These are phyloP conservation scores for Pterocarpus macrocarpus DNA, from an alignment of 306 rosid genomes.

Conservation along the genomic window DNA sequence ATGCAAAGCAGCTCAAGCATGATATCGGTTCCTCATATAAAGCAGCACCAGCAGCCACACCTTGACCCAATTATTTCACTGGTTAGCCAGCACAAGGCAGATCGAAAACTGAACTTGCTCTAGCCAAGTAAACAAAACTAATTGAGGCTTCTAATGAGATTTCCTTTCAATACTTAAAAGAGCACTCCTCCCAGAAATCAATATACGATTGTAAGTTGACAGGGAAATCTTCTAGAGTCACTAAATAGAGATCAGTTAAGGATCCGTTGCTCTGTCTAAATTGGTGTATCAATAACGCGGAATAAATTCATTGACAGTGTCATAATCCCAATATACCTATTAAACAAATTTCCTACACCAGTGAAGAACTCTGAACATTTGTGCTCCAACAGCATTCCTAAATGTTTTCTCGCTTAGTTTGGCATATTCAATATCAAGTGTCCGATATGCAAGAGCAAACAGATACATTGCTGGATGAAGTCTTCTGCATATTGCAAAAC, in stretches of 20 bases:
- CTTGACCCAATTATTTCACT: constrained; percentile 35
- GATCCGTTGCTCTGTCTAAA: constrained; percentile 32
- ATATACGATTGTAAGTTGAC: constrained; percentile 45
- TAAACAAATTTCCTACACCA: constrained; percentile 86
- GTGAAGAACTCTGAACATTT: constrained; percentile 64
- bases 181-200: constrained; percentile 34
- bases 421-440: constrained; percentile 90
- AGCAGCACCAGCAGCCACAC: constrained; percentile 34
- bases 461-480: constrained; percentile 97
- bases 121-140: constrained; percentile 32
- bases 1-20: constrained; percentile 21
- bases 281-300: constrained; percentile 16
- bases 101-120: constrained; percentile 37
- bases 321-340: constrained; percentile 39
- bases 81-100: constrained; percentile 39
- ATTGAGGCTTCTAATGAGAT: constrained; percentile 36
- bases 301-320: constrained; percentile 7
- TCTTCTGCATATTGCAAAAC: constrained; percentile 71
- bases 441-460: constrained; percentile 89
- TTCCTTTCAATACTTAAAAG: constrained; percentile 31
- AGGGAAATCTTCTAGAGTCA: constrained; percentile 32
- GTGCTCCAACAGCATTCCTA: constrained; percentile 60
- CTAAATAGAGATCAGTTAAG: constrained; percentile 24
- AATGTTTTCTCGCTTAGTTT: constrained; percentile 67
- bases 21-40: constrained; percentile 34